Evolutionary conservation across 2,329 filamentous ascomycete species (phyloP), one percentile per base, ranked within the genome.

Genomic region (Stemphylium vesicarium): DNA sequence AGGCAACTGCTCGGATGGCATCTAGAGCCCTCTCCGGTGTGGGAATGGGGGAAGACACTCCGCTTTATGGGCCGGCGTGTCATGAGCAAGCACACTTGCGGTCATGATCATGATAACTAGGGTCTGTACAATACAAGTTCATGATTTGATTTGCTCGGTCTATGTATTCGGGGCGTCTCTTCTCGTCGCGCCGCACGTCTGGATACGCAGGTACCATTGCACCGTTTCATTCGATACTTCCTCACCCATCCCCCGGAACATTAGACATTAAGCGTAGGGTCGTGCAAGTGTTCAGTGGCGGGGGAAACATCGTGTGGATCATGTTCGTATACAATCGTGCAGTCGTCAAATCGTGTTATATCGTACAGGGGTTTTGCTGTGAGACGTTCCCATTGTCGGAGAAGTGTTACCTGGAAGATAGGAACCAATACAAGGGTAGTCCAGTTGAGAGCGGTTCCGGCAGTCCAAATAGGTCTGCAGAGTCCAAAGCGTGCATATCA

Each of bases 71-170:
- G 16, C 24, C 20, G 41, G 47, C 13, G 9, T 38, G 22, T 31
- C n/a, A 36, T 12, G 33, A 44, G 24, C 46, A 39, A 39, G 10
- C 16, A 33, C 13, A 16, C 13, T 24, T 22, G 4, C 16, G 26
- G 24, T 43, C 40, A 44, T 24, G 49, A 32, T 46, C 36, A 53
- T 13, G 22, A 44, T 26, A 42, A 24, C 13, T 29, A 37, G 16
- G 44, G 31, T 42, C 50, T 65, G 60, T 63, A 65, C 51, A 60
- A 57, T 56, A 62, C 29, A 43, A 59, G 57, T 50, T 53, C 57
- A 56, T 39, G 52, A 40, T 52, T 51, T 26, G 18, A 53, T 26
- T 26, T 33, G 12, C 39, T 24, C 15, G 26, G 12, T 42, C 38
- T 29, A 47, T 52, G 26, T 48, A 47, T 26, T 8, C 13, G 18